These are phyloP conservation scores for Blumeria hordei DNA, from an alignment of 2,329 filamentous ascomycete genomes.

Conservation along the genomic window DNA sequence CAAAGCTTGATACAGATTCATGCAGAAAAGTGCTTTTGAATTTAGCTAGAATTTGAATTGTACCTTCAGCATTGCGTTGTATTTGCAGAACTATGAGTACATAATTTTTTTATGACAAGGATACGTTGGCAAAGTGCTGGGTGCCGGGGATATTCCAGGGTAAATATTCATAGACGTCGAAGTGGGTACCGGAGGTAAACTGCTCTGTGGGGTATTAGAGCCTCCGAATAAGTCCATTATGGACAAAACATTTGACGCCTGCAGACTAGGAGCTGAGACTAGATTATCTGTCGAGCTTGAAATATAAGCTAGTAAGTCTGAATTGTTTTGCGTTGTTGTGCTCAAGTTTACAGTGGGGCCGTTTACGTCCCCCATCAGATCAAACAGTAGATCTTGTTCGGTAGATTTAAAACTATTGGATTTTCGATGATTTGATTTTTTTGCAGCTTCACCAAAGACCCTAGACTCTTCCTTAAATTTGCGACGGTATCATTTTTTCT, in stretches of 20 bases:
- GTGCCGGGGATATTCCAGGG: conserved; percentile 24
- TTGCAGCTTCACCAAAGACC: conserved; percentile 59
- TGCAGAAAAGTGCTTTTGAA: conserved; percentile 59
- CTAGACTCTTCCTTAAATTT: conserved; percentile 90
- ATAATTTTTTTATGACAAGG: conserved; percentile 70
- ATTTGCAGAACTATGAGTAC: conserved; percentile 60
- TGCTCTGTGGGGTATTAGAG: conserved; percentile 20
- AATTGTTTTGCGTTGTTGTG: conserved; percentile 47
- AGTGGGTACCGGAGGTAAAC: conserved; percentile 19
- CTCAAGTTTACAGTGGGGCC: conserved; percentile 27
- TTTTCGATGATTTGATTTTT: conserved; percentile 47
- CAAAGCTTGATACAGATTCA: conserved; percentile 44
- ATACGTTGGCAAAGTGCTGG: conserved; percentile 28
- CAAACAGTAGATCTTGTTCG: conserved; percentile 74
- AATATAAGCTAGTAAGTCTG: conserved; percentile 78
- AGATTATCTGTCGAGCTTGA: conserved; percentile 44
- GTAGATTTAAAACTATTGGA: conserved; percentile 59
- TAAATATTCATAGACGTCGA: conserved; percentile 22
- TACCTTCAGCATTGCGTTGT: conserved; percentile 56
- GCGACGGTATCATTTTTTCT: conserved; percentile 92
- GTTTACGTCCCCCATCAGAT: conserved; percentile 69
- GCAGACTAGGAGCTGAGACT: conserved; percentile 23
- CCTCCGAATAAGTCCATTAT: conserved; percentile 78
- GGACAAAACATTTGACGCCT: conserved; percentile 33
- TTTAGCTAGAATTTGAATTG: conserved; percentile 57